A percentile compares a stretch with the other conserved stretches of the same genome.
phyloP scores from a whole-genome alignment of 1,284 basidiomycete species.

The Malassezia dermatis region DNA sequence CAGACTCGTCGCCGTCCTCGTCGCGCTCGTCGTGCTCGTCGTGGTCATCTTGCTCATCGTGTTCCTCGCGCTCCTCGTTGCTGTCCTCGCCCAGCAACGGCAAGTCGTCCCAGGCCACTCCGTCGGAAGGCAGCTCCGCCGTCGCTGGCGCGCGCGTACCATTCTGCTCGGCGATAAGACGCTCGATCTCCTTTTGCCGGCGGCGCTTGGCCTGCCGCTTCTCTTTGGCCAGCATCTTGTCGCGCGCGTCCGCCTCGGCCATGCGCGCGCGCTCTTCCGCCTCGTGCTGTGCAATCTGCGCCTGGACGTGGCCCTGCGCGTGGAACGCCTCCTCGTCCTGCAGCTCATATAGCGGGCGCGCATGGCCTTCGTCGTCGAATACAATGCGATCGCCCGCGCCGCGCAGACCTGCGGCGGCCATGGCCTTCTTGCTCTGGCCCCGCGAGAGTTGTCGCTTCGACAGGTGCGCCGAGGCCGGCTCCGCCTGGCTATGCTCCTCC shows the following conservation, averaged over 20 bases:
- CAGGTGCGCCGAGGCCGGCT: constrained; percentile 46
- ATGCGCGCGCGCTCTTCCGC: constrained; percentile 74
- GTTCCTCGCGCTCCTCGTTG: not conserved
- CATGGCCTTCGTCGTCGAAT: constrained; percentile 59
- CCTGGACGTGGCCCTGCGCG: constrained; percentile 60
- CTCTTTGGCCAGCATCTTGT: constrained; percentile 40
- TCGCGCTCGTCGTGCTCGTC: not conserved
- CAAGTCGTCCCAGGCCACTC: constrained; percentile 9
- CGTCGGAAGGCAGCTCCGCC: constrained; percentile 20
- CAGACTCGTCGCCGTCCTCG: not conserved
- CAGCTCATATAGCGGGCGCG: constrained; percentile 58
- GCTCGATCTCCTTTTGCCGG: constrained; percentile 76
- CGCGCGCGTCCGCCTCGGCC: constrained; percentile 57
- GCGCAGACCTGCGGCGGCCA: constrained; percentile 69
- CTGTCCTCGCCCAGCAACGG: constrained; percentile 51
- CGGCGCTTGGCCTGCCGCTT: constrained; percentile 51
- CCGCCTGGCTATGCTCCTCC: constrained; percentile 33
- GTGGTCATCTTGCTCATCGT: constrained; percentile 9
- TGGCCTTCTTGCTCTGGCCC: constrained; percentile 67
- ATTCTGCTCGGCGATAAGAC: constrained; percentile 50
- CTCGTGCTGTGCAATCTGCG: constrained; percentile 63
- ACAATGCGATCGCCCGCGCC: constrained; percentile 66
- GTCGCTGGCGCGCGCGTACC: constrained; percentile 10
- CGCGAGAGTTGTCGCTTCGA: constrained; percentile 62
- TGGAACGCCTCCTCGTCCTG: constrained; percentile 61